phyloP scores from a whole-genome alignment of 768 basidiomycete species.

The Rhodotorula toruloides region DNA sequence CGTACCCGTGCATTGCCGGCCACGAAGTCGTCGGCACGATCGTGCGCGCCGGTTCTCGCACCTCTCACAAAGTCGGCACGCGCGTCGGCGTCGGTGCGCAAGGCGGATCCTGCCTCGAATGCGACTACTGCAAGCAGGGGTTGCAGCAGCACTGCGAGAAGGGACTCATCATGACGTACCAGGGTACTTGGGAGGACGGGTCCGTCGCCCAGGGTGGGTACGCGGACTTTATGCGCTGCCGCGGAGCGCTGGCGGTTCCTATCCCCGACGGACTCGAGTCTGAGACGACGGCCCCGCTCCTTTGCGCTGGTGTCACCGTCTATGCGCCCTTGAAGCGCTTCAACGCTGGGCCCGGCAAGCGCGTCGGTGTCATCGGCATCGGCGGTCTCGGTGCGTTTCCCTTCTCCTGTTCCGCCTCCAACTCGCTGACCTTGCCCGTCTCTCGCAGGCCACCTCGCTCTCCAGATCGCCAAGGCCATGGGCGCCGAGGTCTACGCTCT shows the following conservation, averaged over 20 bases:
- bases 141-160: slow-evolving; percentile 37
- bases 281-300: slow-evolving; percentile 45
- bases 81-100: slow-evolving; percentile 51
- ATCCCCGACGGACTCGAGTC: slow-evolving; percentile 47
- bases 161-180: slow-evolving; percentile 5
- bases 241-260: slow-evolving; percentile 47
- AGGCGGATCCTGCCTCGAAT: slow-evolving; percentile 41
- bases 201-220: slow-evolving; percentile 46
- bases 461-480: slow-evolving; percentile 40
- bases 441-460: not conserved
- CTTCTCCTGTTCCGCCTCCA: not conserved
- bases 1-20: slow-evolving; percentile 31
- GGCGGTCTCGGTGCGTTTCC: slow-evolving; percentile 52
- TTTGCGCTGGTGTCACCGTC: slow-evolving; percentile 48
- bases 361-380: slow-evolving; percentile 61
- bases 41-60: slow-evolving; percentile 21
- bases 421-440: not conserved
- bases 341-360: slow-evolving; percentile 59
- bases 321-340: slow-evolving; percentile 49
- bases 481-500: slow-evolving; percentile 57
- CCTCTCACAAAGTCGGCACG: slow-evolving; percentile 44
- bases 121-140: slow-evolving; percentile 37
- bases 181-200: slow-evolving; percentile 13
- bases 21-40: slow-evolving; percentile 47
- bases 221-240: slow-evolving; percentile 44